phyloP scores from a whole-genome alignment of 2,329 filamentous ascomycete genomes.

The Macrophomina pseudophaseolina region DNA sequence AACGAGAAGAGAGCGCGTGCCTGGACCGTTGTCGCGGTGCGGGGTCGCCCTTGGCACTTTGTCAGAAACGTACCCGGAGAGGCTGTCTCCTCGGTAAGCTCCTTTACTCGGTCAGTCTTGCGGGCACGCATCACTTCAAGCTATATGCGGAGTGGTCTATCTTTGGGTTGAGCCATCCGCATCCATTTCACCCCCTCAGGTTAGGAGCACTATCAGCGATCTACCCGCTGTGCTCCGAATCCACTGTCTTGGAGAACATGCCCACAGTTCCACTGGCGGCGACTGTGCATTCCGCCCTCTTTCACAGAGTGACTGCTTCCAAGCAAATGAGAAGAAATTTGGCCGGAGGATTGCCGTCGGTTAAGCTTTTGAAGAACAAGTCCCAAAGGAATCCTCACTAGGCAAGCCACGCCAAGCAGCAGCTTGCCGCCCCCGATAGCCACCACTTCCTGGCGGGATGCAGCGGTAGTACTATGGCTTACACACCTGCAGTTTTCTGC shows the following conservation, averaged over 20 bases:
- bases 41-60: not conserved
- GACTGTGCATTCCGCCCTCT: too few relatives aligned
- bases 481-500: too few relatives aligned
- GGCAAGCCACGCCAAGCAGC: not conserved
- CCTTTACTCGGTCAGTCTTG: not conserved
- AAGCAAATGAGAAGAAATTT: not conserved
- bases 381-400: not conserved
- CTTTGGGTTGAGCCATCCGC: not conserved
- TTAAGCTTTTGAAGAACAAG: not conserved
- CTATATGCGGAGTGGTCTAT: not conserved
- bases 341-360: not conserved
- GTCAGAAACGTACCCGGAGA: constrained; percentile 1
- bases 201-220: too few relatives aligned
- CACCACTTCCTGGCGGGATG: not conserved
- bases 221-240: too few relatives aligned
- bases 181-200: too few relatives aligned
- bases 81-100: not conserved
- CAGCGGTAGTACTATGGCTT: too few relatives aligned
- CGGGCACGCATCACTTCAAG: not conserved
- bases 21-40: not conserved
- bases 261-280: too few relatives aligned
- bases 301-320: too few relatives aligned
- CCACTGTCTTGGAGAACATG: too few relatives aligned
- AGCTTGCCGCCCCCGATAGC: not conserved
- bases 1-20: not conserved